These are phyloP conservation scores for Venturia effusa DNA, from an alignment of 2,329 filamentous ascomycete genomes.

Conservation along the genomic window DNA sequence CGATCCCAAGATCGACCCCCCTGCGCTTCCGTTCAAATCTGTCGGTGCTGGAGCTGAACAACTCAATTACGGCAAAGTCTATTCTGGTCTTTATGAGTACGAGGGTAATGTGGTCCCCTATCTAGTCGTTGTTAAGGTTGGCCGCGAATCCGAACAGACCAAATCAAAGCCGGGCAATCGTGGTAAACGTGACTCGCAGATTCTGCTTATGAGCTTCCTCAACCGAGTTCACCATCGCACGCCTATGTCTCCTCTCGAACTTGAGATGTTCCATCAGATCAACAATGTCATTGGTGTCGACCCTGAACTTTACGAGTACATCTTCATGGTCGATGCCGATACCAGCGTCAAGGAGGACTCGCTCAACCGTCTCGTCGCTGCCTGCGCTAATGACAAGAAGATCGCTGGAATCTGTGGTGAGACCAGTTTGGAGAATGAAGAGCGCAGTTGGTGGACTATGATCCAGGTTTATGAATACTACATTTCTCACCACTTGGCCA, in stretches of 20 bases:
- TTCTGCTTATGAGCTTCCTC: constrained; percentile 91
- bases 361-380: constrained; percentile 81
- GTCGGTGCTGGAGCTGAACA: constrained; percentile 82
- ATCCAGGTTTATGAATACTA: constrained; percentile 99
- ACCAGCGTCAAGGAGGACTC: constrained; percentile 89
- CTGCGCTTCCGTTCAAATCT: constrained; percentile 86
- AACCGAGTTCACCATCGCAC: constrained; percentile 93
- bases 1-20: constrained; percentile 91
- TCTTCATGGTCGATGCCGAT: constrained; percentile 96
- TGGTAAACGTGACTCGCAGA: constrained; percentile 96
- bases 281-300: constrained; percentile 99
- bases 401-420: constrained; percentile 97
- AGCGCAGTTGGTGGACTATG: constrained; percentile 97
- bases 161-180: constrained; percentile 94
- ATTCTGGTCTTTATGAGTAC: constrained; percentile 93
- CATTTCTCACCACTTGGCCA: constrained; percentile 93
- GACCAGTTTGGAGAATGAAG: constrained; percentile 90
- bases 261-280: constrained; percentile 98
- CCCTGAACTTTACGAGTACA: constrained; percentile 91
- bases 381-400: constrained; percentile 86
- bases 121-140: constrained; percentile 89
- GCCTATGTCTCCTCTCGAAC: constrained; percentile 88
- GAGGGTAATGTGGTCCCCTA: constrained; percentile 98
- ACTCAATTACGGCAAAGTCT: constrained; percentile 97
- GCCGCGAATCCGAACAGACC: constrained; percentile 86